phyloP scores from a whole-genome alignment of 164 flowering plant species.

The Platanus orientalis region DNA sequence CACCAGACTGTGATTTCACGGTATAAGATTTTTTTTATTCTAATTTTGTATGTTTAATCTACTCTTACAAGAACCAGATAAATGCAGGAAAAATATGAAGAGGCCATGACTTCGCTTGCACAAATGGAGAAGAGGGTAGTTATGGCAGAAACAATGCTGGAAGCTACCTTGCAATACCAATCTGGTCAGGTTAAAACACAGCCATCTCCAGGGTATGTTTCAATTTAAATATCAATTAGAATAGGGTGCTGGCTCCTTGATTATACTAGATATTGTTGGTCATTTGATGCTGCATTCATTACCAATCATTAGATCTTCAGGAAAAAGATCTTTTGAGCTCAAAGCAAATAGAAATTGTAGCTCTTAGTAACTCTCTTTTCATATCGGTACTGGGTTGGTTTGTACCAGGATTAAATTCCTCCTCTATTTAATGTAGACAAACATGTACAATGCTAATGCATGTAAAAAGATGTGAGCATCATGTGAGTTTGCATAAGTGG shows the following conservation, averaged over 20 bases:
- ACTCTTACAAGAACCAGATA: constrained; percentile 3
- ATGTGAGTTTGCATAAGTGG: no score
- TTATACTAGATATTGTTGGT: neutral
- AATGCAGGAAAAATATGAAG: constrained; percentile 90
- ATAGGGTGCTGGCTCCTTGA: neutral
- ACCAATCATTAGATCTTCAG: no score
- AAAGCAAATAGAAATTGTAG: no score
- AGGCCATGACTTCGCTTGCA: constrained; percentile 59
- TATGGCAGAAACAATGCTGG: constrained; percentile 97
- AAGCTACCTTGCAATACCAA: constrained; percentile 94
- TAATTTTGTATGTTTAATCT: constrained; percentile 4
- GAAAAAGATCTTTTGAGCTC: neutral
- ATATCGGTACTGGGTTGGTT: no score
- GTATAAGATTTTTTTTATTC: neutral
- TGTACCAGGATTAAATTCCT: no score
- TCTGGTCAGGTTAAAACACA: constrained; percentile 78
- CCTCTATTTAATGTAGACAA: no score
- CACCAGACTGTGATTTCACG: neutral
- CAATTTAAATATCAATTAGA: neutral
- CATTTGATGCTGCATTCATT: no score
- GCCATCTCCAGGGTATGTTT: constrained; percentile 69
- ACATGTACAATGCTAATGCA: no score
- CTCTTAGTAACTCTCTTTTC: no score
- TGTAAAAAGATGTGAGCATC: no score
- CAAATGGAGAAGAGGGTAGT: constrained; percentile 92